Conservation (phyloP, 768 basidiomycete genomes). For the Lyophyllum decastes region DNA sequence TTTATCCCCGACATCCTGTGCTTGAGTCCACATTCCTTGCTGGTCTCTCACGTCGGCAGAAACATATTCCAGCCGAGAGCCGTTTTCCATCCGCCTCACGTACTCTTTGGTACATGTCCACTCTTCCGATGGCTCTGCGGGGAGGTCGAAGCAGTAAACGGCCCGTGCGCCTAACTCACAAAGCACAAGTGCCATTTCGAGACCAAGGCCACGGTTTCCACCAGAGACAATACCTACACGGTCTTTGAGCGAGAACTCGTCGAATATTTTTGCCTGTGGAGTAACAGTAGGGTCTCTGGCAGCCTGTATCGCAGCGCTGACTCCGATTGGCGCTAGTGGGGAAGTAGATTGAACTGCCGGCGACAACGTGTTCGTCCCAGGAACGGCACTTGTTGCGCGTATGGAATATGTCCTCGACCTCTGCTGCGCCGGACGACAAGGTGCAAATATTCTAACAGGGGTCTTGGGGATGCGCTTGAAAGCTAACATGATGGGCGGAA, state of each 20-base stretch:
- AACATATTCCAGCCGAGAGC: slow-evolving; percentile 57
- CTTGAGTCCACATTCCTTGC: slow-evolving; percentile 54
- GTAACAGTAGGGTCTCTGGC: slow-evolving; percentile 32
- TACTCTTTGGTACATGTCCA: slow-evolving; percentile 57
- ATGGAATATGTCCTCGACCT: too few species aligned
- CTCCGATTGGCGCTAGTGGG: slow-evolving; percentile 64
- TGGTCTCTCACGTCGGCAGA: slow-evolving; percentile 69
- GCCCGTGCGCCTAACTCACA: slow-evolving; percentile 72
- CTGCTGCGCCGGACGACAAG: too few species aligned
- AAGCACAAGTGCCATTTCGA: slow-evolving; percentile 78
- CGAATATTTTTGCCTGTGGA: slow-evolving; percentile 51
- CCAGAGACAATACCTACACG: slow-evolving; percentile 66
- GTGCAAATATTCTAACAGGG: too few species aligned
- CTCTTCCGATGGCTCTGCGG: slow-evolving; percentile 54
- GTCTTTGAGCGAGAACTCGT: slow-evolving; percentile 58
- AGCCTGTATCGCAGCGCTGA: slow-evolving; percentile 54
- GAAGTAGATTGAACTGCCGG: slow-evolving; percentile 42
- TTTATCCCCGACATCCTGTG: slow-evolving; percentile 58
- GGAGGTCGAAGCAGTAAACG: slow-evolving; percentile 71
- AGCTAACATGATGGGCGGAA: too few species aligned
- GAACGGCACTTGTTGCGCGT: too few species aligned
- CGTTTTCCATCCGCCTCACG: slow-evolving; percentile 44
- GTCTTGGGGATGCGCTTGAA: too few species aligned
- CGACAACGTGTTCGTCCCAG: not conserved
- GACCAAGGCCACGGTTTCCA: slow-evolving; percentile 69